phyloP scores from a whole-genome alignment of 1,139 yeast species.

The Yamadazyma spencermartinsiae region DNA sequence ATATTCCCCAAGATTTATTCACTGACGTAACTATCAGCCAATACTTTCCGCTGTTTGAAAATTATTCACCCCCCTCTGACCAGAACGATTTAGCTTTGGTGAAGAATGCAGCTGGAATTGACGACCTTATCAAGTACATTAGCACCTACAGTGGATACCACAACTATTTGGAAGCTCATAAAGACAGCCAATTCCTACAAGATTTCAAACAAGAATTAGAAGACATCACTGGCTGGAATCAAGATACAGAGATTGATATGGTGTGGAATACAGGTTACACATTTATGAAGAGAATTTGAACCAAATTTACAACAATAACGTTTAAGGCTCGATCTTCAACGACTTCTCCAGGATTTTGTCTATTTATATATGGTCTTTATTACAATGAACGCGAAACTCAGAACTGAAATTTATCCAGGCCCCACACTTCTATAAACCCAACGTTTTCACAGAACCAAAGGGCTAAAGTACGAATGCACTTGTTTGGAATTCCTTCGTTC shows the following conservation, averaged over 20 bases:
- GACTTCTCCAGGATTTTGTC: too few relatives aligned
- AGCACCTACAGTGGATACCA: slow-evolving; percentile 42
- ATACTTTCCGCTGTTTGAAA: slow-evolving; percentile 23
- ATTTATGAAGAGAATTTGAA: slow-evolving; percentile 26
- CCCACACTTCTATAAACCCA: too few relatives aligned
- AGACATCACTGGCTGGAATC: slow-evolving; percentile 16
- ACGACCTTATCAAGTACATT: slow-evolving; percentile 31
- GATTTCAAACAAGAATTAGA: slow-evolving; percentile 26
- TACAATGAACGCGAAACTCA: too few relatives aligned
- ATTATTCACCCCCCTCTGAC: slow-evolving; percentile 17
- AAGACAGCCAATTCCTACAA: slow-evolving; percentile 25
- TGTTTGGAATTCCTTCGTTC: slow-evolving; percentile 9
- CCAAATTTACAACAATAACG: too few relatives aligned
- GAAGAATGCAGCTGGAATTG: slow-evolving; percentile 22
- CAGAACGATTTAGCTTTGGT: slow-evolving; percentile 24
- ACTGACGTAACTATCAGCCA: slow-evolving; percentile 27
- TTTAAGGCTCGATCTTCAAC: too few relatives aligned
- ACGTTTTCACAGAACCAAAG: too few relatives aligned
- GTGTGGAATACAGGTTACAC: slow-evolving; percentile 46
- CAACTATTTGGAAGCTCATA: slow-evolving; percentile 30
- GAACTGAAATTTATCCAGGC: too few relatives aligned
- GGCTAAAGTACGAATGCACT: too few relatives aligned
- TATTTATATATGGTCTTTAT: too few relatives aligned
- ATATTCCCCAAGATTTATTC: slow-evolving; percentile 32
- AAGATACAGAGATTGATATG: slow-evolving; percentile 29